phyloP scores from a whole-genome alignment of 129 eudicot species.

The Gnaphalium uliginosum region DNA sequence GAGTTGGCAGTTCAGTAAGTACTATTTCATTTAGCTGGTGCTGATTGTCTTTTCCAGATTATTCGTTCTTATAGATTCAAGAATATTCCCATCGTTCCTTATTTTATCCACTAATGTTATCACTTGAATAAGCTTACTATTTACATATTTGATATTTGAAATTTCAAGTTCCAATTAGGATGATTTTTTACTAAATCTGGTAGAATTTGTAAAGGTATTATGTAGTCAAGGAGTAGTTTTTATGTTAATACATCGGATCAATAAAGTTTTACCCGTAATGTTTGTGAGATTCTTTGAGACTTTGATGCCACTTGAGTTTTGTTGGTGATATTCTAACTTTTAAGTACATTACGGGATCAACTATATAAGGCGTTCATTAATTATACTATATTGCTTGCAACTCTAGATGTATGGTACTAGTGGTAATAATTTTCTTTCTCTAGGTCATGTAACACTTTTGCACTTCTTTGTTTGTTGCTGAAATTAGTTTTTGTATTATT shows the following conservation, averaged over 20 bases:
- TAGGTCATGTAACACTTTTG: conserved; percentile 9
- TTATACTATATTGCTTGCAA: conserved; percentile 8
- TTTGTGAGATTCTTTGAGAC: conserved; percentile 9
- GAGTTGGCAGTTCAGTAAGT: conserved; percentile 98
- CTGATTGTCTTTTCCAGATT: neutral
- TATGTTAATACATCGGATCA: neutral
- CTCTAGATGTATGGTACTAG: neutral
- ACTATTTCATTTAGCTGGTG: neutral
- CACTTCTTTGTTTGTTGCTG: conserved; percentile 10
- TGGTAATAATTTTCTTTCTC: neutral
- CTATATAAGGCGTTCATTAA: conserved; percentile 3
- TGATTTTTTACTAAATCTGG: neutral
- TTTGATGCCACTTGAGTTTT: neutral
- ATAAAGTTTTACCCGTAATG: neutral
- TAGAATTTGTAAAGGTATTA: neutral
- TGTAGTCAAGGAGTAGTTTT: neutral
- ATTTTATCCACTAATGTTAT: neutral
- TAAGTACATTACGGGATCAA: neutral
- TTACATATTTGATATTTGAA: neutral
- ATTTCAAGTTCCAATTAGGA: neutral
- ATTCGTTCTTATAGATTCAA: neutral
- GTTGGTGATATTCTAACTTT: conserved; percentile 1
- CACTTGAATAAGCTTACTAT: neutral
- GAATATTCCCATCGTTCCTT: neutral
- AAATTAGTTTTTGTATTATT: conserved; percentile 14